Base-by-base conservation (phyloP, 345 rosid genomes). In the Orychophragmus violaceus region DNA sequence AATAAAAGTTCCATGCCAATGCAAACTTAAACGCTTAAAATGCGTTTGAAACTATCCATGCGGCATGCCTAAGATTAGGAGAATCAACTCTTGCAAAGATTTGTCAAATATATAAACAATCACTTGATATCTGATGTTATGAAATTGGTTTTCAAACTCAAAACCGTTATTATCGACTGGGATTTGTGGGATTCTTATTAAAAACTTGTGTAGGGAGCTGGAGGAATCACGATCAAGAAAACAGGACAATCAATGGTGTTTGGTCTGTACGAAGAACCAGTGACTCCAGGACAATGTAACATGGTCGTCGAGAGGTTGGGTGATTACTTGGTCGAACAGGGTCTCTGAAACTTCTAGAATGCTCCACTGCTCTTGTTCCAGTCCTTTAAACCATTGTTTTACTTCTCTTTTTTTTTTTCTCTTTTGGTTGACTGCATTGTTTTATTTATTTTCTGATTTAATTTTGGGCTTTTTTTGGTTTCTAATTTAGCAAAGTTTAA, bases 281-380 rank as follows among this genome's bases (percentile, higher is more conserved):
- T 89, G 76, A 85, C 86, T 58, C 87, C 93, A 5, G 90, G 93
- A 59, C 96, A 89, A 82, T 86, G 96, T 79, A 86, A 87, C 90
- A 83, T 89, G 88, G 71, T 89, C 24, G 93, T 89, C 4, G 93
- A 89, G 81, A 89, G 90, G 90, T 59, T 86, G 84, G 93, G 93
- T 18, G 96, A 89, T 81, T 87, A 85, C 79, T 91, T 88, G 53
- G 13, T 76, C 28, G 93, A 89, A 18, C 96, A 89, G 78, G 90
- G 83, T 41, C 84, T 85, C 62, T 89, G 10, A 68, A 52, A 21
- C 62, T 19, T 25, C 8, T 37, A 41, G n/a, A 56, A 27, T 56
- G 49, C 50, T 66, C 4, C 22, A 51, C n/a, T 39, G 6, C 2
- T 52, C 37, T 59, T 65, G 29, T 39, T 39, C 53, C 27, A 22